Conservation (phyloP, 495 filamentous ascomycete genomes). For the Aspergillus conjunctus region DNA sequence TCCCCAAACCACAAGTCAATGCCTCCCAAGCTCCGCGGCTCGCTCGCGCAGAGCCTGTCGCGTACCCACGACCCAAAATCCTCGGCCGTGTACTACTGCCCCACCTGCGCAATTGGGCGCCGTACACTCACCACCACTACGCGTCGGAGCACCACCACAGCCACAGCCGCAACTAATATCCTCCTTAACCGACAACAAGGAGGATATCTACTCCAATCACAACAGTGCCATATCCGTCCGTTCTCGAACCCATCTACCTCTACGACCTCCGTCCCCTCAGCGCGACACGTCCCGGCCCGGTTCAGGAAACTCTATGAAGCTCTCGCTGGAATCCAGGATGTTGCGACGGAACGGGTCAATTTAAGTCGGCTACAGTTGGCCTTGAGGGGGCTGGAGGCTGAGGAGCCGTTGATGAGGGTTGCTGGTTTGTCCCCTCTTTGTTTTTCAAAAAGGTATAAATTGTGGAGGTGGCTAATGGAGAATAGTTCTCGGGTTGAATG, state of each 20-base stretch:
- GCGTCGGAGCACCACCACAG: conserved; percentile 27
- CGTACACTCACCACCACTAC: conserved; percentile 32
- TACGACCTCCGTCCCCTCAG: conserved; percentile 33
- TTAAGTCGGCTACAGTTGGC: conserved; percentile 79
- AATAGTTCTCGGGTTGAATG: conserved; percentile 56
- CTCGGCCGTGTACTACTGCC: conserved; percentile 38
- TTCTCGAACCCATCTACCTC: conserved; percentile 15
- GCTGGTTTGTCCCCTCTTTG: conserved; percentile 47
- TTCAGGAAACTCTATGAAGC: conserved; percentile 60
- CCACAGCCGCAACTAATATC: not conserved
- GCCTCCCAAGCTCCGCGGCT: conserved; percentile 45
- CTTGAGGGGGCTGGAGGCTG: conserved; percentile 41
- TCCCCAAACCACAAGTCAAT: conserved; percentile 30
- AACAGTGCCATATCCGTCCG: not conserved
- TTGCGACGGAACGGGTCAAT: conserved; percentile 67
- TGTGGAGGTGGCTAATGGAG: too few relatives aligned
- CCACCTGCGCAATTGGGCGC: conserved; percentile 43
- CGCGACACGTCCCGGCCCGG: conserved; percentile 38
- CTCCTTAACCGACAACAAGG: conserved; percentile 12
- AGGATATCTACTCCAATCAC: conserved; percentile 5
- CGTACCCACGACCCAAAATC: conserved; percentile 27
- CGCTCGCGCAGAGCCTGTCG: conserved; percentile 42
- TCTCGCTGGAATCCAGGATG: conserved; percentile 61
- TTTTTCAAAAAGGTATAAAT: not conserved
- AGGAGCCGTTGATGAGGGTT: conserved; percentile 70